A percentile compares a stretch with the other conserved stretches of the same genome.
These are phyloP conservation scores for Neonothopanus nambi DNA, from an alignment of 1,284 basidiomycete genomes.

Conservation along the genomic window DNA sequence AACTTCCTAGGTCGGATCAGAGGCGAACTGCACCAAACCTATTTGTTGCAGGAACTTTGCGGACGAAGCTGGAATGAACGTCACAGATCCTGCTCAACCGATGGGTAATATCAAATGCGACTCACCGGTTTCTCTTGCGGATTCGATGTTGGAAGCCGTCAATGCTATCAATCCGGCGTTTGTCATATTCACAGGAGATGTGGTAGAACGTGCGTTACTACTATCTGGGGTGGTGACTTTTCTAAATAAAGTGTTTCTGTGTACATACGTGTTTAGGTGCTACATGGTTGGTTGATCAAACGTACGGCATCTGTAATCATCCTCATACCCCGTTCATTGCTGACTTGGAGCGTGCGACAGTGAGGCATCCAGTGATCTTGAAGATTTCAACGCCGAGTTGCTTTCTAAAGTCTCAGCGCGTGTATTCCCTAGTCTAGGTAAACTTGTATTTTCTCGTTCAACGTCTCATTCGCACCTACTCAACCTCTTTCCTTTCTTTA, in stretches of 20 bases:
- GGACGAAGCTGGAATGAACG: constrained; percentile 33
- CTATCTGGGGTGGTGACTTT: too few species aligned
- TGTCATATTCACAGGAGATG: constrained; percentile 63
- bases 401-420: constrained; percentile 35
- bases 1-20: constrained; percentile 44
- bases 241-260: not conserved
- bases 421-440: constrained; percentile 46
- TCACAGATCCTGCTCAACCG: constrained; percentile 44
- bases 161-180: constrained; percentile 42
- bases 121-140: constrained; percentile 43
- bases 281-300: constrained; percentile 45
- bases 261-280: constrained; percentile 41
- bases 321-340: too few species aligned
- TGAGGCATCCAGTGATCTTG: constrained; percentile 41
- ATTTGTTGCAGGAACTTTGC: constrained; percentile 56
- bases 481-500: constrained; percentile 18
- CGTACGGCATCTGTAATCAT: constrained; percentile 26
- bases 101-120: constrained; percentile 52
- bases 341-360: constrained; percentile 17
- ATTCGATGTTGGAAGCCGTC: constrained; percentile 51
- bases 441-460: too few species aligned
- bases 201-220: constrained; percentile 64
- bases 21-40: constrained; percentile 54
- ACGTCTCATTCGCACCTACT: constrained; percentile 2
- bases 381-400: constrained; percentile 47